phyloP scores from a whole-genome alignment of 768 basidiomycete species.

The Pulveroboletus sp. region DNA sequence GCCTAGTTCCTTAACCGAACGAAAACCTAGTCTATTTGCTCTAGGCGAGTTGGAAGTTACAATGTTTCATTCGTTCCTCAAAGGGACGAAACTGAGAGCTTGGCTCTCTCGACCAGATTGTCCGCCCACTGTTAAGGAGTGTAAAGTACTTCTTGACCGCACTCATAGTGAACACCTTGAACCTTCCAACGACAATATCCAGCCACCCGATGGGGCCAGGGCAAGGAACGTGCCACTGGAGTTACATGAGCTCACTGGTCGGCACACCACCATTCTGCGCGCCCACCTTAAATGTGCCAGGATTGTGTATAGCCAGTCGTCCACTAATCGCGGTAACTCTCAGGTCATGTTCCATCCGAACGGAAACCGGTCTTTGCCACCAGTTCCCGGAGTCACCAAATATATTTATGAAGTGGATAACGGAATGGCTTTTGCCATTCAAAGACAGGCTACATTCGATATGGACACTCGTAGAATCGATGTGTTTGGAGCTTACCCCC shows the following conservation, averaged over 20 bases:
- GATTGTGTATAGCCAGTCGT: background rate
- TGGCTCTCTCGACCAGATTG: too few species aligned
- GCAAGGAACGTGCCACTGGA: background rate
- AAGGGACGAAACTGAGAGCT: background rate
- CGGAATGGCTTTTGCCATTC: background rate
- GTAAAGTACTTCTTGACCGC: background rate
- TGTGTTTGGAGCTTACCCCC: background rate
- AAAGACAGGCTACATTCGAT: background rate
- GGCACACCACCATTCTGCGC: background rate
- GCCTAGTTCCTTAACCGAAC: too few species aligned
- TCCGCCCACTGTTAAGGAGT: background rate
- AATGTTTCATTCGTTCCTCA: constrained; percentile 13
- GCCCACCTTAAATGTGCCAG: background rate
- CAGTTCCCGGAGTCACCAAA: background rate
- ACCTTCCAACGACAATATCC: background rate
- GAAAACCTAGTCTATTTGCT: too few species aligned
- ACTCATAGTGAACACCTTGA: background rate
- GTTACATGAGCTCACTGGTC: background rate
- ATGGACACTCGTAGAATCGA: background rate
- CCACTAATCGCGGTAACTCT: background rate
- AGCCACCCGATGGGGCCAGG: background rate
- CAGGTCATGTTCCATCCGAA: background rate
- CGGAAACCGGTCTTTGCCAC: background rate
- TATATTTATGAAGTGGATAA: background rate
- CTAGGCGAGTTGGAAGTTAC: constrained; percentile 8